Base-by-base conservation (phyloP, 2,329 filamentous ascomycete genomes). In the Ceratocystis ficicola region DNA sequence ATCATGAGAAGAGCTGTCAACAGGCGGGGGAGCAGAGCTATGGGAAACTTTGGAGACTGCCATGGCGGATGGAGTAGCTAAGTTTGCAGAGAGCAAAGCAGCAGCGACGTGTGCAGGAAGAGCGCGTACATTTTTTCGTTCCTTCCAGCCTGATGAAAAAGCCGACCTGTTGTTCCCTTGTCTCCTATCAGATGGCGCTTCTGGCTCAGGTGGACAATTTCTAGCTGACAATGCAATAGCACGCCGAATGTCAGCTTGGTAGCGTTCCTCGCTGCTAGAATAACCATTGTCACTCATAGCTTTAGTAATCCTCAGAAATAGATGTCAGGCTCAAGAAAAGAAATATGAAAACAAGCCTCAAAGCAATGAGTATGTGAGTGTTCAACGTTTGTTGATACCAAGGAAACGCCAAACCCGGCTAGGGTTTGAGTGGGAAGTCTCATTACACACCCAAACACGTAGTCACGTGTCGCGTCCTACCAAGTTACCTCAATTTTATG, bases 181-280 rank as follows among this genome's bases (percentile, higher is more conserved):
- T 12, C 55, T n/a, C 65, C 60, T 72, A 25, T 48, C 63, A 6
- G 63, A 61, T 12, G 59, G 55, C 12, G 32, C 46, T 52, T 62
- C 41, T 28, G 63, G 22, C 36, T 67, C 66, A 20, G 63, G 60
- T 36, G 59, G 63, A 44, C 63, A 70, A 60, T 74, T 71, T 66
- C 74, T 73, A 17, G 86, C 75, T 7, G 83, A 86, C 32, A 86
- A 73, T 17, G 80, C 83, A 66, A 88, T 85, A 36, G 85, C 85
- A 67, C 77, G 77, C 32, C 78, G 78, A n/a, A 86, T 73, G 36
- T 84, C 82, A 67, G 83, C 82, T 63, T 87, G 82, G 22, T 85
- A 81, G 59, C 81, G 79, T 28, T 73, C 73, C 59, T 75, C 73
- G 59, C 71, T 71, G 44, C 67, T 67, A 4, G 67, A 69, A 36